Base-by-base conservation (phyloP, 1,139 yeast genomes). In the Lodderomyces beijingensis region DNA sequence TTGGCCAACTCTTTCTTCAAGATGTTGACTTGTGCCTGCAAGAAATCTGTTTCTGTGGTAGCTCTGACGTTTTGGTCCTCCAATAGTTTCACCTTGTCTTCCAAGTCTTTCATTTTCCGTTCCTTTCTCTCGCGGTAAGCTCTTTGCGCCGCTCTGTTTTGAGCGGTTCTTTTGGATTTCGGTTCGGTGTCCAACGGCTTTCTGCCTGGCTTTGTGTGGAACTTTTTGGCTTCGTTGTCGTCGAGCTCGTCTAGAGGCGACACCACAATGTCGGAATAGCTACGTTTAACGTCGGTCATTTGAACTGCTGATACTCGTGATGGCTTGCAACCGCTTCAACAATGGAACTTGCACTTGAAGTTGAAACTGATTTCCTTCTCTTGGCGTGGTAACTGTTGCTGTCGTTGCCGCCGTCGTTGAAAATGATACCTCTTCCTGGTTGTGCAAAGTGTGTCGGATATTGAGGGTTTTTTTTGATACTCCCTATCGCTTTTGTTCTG, bases 41-140 rank as follows among this genome's bases (percentile, higher is more conserved):
- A 64, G 38, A 84, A 76, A 48, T 83, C 84, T 25, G 84, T 69
- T 51, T 88, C 95, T 17, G 84, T 68, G 41, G 67, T 65, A 38
- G 82, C 74, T 47, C 70, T 67, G 36, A 76, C 63, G 43, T 81
- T 81, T 46, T 80, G 83, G 42, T 73, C 74, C 57, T 89, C 96
- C 44, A 89, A 68, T 40, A 62, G 58, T 37, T 68, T 59, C 13
- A 89, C 94, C 46, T 84, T 79, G 35, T 79, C 81, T 53, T 89
- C 96, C 40, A 91, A 68, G 41, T 88, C 96, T 51, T 79, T 75
- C 79, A 91, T 74, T 50, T 84, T 87, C 36, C 71, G 71, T 55
- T 91, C 97, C 57, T 91, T 91, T 43, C 98, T 75, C 57, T 91
- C 97, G 40, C 98, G 70, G 58, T 88, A 91, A 7, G 97, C 97